Base-by-base conservation (phyloP, 2,329 filamentous ascomycete species). In the Fusarium sp. region DNA sequence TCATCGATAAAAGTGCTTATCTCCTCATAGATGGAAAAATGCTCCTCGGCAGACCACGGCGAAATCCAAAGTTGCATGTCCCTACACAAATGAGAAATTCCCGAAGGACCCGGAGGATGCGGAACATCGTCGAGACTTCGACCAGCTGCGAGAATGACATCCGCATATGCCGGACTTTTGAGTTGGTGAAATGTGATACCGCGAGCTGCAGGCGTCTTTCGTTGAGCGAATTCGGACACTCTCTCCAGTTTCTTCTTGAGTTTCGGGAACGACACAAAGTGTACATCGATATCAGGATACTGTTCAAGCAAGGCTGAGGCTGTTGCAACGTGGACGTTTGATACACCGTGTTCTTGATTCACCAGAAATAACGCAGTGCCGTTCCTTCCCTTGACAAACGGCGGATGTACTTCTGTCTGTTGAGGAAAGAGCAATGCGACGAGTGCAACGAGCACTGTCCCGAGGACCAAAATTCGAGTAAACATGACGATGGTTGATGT, bases 301-400 rank as follows among this genome's bases (percentile, higher is more conserved):
- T 75, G 69, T 19, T 80, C 78, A 4, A 81, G 48, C 8, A 82
- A 62, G 0, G 78, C 76, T 2, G 74, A 76, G 2, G 71, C 69
- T 4, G 80, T 79, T 2, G 80, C 80, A 6, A 82, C 61, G 53
- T 78, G 78, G 19, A 80, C 79, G 46, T 82, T 82, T 12, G 76
- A 77, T 11, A 79, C 71, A 28, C 80, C 80, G 51, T 74, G 73
- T 11, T 79, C 76, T 8, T 42, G 30, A 4, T 65, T 65, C 3
- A 46, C 44, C 4, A 64, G 28, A 16, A 64, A 64, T 4, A 64
- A 19, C 3, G 55, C 50, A 3, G 50, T 64, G 4, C 37, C 43
- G 7, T 58, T 58, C 13, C 13, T 34, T 7, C 58, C 61, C 13
- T 49, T 34, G 10, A 64, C 14, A 6, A 31, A 64, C 1, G 30